Evolutionary conservation across 139 green algal genomes (phyloP).

Genomic region (Raphidocelis subcapitata): DNA sequence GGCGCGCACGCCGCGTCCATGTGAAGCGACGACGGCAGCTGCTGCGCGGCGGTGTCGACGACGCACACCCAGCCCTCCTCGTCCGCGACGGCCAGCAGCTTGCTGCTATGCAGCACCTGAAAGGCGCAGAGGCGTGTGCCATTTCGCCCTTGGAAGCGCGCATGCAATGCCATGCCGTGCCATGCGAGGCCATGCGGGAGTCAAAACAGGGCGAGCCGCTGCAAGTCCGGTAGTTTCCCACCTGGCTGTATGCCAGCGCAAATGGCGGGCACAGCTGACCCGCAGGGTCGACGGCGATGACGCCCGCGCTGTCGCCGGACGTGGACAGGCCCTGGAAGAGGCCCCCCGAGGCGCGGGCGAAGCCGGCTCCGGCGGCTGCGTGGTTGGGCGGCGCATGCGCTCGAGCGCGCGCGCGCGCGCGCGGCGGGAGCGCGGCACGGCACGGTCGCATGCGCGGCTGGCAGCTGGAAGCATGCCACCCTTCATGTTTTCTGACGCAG

Average conservation of each 20-base stretch:
- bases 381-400: too few relatives aligned
- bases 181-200: neutral
- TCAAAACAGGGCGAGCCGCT: too few relatives aligned
- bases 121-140: neutral
- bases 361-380: too few relatives aligned
- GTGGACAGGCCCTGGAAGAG: too few relatives aligned
- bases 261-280: conserved; percentile 31
- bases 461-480: too few relatives aligned
- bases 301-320: neutral
- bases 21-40: conserved; percentile 29
- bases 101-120: conserved; percentile 32
- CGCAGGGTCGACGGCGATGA: conserved; percentile 20
- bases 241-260: conserved; percentile 35
- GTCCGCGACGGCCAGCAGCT: conserved; percentile 70
- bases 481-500: too few relatives aligned
- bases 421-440: too few relatives aligned
- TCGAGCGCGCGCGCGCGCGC: too few relatives aligned
- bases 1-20: conserved; percentile 31
- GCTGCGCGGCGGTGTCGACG: conserved; percentile 37
- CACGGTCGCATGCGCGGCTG: too few relatives aligned
- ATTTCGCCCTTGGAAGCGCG: neutral
- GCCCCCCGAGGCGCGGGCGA: too few relatives aligned
- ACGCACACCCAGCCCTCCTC: conserved; percentile 80
- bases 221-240: neutral
- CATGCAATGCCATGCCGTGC: neutral